Percentiles rank a stretch among this genome's conserved stretches.
These are phyloP conservation scores for Beauveria rudraprayagi DNA, from an alignment of 2,329 filamentous ascomycete genomes.

Conservation along the genomic window DNA sequence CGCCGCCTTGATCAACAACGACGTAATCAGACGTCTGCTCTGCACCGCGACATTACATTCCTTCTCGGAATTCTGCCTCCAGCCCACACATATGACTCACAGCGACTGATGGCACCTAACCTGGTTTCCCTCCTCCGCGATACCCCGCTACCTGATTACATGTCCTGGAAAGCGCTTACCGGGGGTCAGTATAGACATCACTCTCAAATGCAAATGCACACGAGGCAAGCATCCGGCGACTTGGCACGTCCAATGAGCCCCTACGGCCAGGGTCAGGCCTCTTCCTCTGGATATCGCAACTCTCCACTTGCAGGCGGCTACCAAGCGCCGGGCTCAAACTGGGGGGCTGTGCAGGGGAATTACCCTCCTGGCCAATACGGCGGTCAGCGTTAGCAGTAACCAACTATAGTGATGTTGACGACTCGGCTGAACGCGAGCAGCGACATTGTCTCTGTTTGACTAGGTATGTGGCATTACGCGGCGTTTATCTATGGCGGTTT, in stretches of 20 bases:
- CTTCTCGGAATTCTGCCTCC: conserved; percentile 66
- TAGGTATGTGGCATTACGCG: background rate
- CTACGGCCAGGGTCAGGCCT: conserved; percentile 34
- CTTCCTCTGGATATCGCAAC: conserved; percentile 39
- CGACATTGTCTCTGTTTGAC: background rate
- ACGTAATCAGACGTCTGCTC: conserved; percentile 53
- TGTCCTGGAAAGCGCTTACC: conserved; percentile 42
- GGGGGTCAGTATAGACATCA: conserved; percentile 28
- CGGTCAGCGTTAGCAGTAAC: conserved; percentile 2
- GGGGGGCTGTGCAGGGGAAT: background rate
- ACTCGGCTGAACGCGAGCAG: background rate
- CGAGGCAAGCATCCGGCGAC: conserved; percentile 36
- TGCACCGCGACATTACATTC: conserved; percentile 63
- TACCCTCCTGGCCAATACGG: conserved; percentile 3
- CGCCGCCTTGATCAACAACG: conserved; percentile 75
- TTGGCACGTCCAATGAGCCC: conserved; percentile 41
- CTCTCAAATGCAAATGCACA: conserved; percentile 31
- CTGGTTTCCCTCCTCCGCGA: conserved; percentile 67
- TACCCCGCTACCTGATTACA: conserved; percentile 56
- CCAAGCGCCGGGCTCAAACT: background rate
- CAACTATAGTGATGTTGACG: background rate
- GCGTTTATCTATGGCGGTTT: conserved; percentile 2
- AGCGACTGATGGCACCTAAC: conserved; percentile 60
- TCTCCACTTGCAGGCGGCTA: conserved; percentile 31
- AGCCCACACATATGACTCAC: conserved; percentile 62